Base-by-base conservation (phyloP, 106 monocot species). In the Platanthera zijinensis region DNA sequence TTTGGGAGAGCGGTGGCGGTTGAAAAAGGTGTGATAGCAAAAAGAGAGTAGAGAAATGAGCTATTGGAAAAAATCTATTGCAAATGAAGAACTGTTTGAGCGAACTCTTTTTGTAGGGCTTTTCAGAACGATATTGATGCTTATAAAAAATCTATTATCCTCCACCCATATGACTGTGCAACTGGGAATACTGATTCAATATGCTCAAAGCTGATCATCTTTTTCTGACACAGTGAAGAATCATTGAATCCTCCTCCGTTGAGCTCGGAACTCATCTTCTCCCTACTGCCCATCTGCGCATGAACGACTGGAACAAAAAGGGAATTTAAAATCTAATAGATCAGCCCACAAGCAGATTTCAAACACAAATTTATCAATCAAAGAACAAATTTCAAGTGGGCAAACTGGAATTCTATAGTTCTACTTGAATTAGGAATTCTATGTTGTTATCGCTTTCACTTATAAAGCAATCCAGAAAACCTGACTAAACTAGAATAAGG, bases 41-140 rank as follows among this genome's bases (percentile, higher is more conserved):
- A n/a, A n/a, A n/a, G n/a, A n/a, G n/a, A n/a, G n/a, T n/a, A n/a
- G n/a, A n/a, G n/a, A n/a, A n/a, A n/a, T n/a, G n/a, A n/a, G n/a
- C n/a, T n/a, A n/a, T n/a, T n/a, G n/a, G n/a, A n/a, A n/a, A n/a
- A n/a, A n/a, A n/a, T n/a, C n/a, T n/a, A n/a, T n/a, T n/a, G n/a
- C n/a, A n/a, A n/a, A n/a, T n/a, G n/a, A n/a, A n/a, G n/a, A n/a
- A n/a, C n/a, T n/a, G n/a, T n/a, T n/a, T n/a, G n/a, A n/a, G n/a
- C n/a, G n/a, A n/a, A n/a, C n/a, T n/a, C n/a, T n/a, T n/a, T n/a
- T n/a, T n/a, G n/a, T n/a, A n/a, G n/a, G n/a, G n/a, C n/a, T n/a
- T n/a, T n/a, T n/a, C n/a, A n/a, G n/a, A 30, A 97, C 97, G 50
- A 80, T 77, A 28, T 85, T 76, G 59, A 89, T 86, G 77, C 89